Evolutionary conservation across 2,329 filamentous ascomycete species (phyloP), one percentile per base, ranked within the genome.

Genomic region (Helminthosporium solani): DNA sequence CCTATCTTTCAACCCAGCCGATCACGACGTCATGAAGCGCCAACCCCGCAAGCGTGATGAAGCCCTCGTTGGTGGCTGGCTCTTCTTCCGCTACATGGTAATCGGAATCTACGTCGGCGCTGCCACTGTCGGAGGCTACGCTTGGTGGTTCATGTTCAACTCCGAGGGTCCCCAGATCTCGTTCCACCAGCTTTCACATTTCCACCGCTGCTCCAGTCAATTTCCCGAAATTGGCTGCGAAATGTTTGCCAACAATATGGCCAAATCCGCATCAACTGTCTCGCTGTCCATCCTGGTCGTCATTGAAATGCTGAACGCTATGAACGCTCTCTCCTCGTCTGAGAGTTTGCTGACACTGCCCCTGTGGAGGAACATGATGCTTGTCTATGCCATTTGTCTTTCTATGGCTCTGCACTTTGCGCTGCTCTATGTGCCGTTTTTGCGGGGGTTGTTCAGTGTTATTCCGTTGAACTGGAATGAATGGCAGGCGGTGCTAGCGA

Each of bases 71-170:
- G 86, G 89, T 35, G 90, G 91, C 49, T 99, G 94, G 94, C 76
- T 99, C 31, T 96, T 99, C 77, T 90, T 97, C 81, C 85, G 94
- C 42, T 99, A 99, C 73, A 84, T 99, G 78, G 85, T 97, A 40
- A 94, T 99, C 60, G 94, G 94, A 51, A 90, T 84, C 7, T 99
- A 99, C 56, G 94, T 99, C 47, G 94, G 94, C 67, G 78, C 90
- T 33, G 94, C 94, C 43, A 99, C 94, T 3, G 95, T 99, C 16
- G 90, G 87, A 64, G 94, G 95, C 36, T 99, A 99, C 67, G 92
- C 90, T n/a, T 99, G 94, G 94, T 99, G 90, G 89, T 99, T 97
- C 78, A 91, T 99, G 87, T 96, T 87, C 78, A 92, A 97, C 75
- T 75, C 84, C 7, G 83, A 85, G 57, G 94, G 94, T 0, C 94